A percentile compares a stretch with the other conserved stretches of the same genome.
phyloP scores from a whole-genome alignment of 768 basidiomycete species.

The Mycena vitilis region DNA sequence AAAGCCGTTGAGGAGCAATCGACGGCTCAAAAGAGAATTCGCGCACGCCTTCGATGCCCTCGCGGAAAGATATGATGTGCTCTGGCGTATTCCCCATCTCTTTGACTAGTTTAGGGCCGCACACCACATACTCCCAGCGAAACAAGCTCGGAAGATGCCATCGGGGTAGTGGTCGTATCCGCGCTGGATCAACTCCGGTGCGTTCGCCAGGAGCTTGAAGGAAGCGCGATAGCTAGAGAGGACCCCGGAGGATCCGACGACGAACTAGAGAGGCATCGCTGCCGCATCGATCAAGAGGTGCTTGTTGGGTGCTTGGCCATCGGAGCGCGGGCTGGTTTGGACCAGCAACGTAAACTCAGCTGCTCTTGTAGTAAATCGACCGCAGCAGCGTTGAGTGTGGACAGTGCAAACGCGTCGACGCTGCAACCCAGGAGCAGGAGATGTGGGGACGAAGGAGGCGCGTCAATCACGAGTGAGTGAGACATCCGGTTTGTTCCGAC shows the following conservation, averaged over 20 bases:
- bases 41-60: constrained; percentile 47
- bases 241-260: constrained; percentile 24
- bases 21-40: background rate
- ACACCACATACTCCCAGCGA: constrained; percentile 54
- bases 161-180: constrained; percentile 28
- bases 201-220: constrained; percentile 12
- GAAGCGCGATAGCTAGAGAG: constrained; percentile 24
- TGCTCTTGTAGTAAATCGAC: too few relatives aligned
- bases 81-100: constrained; percentile 55
- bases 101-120: constrained; percentile 46
- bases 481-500: too few relatives aligned
- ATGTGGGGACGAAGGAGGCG: too few relatives aligned
- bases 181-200: constrained; percentile 10
- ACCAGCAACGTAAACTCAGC: too few relatives aligned
- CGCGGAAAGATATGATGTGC: constrained; percentile 50
- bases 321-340: too few relatives aligned
- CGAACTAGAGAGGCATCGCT: background rate
- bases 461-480: too few relatives aligned
- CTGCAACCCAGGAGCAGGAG: too few relatives aligned
- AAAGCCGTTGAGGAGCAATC: too few relatives aligned
- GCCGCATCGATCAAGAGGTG: too few relatives aligned
- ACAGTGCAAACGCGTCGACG: too few relatives aligned
- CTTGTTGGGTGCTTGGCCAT: too few relatives aligned
- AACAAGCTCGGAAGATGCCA: constrained; percentile 19
- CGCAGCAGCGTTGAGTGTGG: too few relatives aligned